Evolutionary conservation across 2,329 filamentous ascomycete genomes (phyloP).

Genomic region (Fusarium luffae): DNA sequence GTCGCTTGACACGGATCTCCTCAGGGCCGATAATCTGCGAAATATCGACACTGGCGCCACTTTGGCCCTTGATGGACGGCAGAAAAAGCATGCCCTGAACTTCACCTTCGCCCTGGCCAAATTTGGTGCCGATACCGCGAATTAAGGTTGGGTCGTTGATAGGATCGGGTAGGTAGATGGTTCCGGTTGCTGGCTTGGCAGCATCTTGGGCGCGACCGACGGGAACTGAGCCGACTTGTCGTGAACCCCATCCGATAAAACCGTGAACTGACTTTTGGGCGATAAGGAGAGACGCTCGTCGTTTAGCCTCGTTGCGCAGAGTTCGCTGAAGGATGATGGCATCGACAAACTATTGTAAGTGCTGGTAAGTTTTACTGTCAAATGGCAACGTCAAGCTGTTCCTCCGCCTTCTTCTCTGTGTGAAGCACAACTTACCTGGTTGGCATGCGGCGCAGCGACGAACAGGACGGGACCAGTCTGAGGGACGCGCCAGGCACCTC

Average conservation of each 20-base stretch:
- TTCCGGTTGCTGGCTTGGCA: slow-evolving; percentile 81
- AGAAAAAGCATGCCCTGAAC: slow-evolving; percentile 87
- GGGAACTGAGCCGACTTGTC: slow-evolving; percentile 88
- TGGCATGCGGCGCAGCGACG: slow-evolving; percentile 95
- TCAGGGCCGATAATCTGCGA: slow-evolving; percentile 81
- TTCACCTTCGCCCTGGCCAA: slow-evolving; percentile 77
- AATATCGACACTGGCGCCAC: slow-evolving; percentile 85
- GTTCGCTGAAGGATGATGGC: slow-evolving; percentile 93
- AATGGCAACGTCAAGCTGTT: not conserved
- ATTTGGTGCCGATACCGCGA: slow-evolving; percentile 82
- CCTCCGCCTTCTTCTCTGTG: not conserved
- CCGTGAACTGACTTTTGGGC: slow-evolving; percentile 95
- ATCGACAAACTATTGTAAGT: slow-evolving; percentile 82
- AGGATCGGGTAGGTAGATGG: slow-evolving; percentile 89
- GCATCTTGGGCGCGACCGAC: slow-evolving; percentile 91
- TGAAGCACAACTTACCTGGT: slow-evolving; percentile 71
- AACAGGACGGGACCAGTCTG: slow-evolving; percentile 90
- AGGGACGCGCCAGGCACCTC: slow-evolving; percentile 95
- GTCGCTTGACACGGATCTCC: slow-evolving; percentile 86
- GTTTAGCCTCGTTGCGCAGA: slow-evolving; percentile 84
- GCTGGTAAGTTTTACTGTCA: slow-evolving; percentile 14
- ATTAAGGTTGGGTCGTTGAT: slow-evolving; percentile 85
- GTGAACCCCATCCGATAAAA: slow-evolving; percentile 89
- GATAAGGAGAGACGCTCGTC: slow-evolving; percentile 91
- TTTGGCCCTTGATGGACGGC: slow-evolving; percentile 81